Percentiles rank a stretch among this genome's conserved stretches.
phyloP scores from a whole-genome alignment of 208 protist genomes.

The Leishmania gerbilli region DNA sequence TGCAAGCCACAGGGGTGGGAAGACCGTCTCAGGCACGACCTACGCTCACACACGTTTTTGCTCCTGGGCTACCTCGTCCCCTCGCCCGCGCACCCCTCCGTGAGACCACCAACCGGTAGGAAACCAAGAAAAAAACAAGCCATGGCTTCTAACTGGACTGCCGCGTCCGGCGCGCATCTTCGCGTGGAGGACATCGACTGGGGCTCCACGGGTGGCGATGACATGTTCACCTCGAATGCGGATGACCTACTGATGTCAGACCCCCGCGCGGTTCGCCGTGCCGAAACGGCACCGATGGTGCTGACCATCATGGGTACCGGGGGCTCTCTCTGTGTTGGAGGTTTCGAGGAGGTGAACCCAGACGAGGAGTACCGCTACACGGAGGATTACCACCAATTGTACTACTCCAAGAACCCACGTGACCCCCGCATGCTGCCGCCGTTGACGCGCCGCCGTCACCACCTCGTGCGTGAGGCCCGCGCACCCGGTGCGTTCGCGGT shows the following conservation, averaged over 20 bases:
- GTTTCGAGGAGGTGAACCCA: constrained; percentile 45
- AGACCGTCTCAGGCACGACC: neutral
- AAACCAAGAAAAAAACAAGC: neutral
- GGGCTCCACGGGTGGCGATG: constrained; percentile 33
- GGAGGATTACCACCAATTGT: constrained; percentile 74
- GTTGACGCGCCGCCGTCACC: constrained; percentile 42
- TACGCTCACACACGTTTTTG: neutral
- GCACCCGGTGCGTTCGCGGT: constrained; percentile 10
- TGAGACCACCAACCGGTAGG: neutral
- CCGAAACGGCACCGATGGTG: constrained; percentile 80
- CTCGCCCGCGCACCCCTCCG: neutral
- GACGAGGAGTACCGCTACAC: constrained; percentile 86
- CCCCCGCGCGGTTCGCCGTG: constrained; percentile 65
- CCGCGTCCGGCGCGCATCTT: constrained; percentile 13
- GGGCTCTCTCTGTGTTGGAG: constrained; percentile 52
- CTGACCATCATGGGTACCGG: constrained; percentile 61
- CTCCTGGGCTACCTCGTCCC: neutral
- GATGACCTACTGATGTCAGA: constrained; percentile 50
- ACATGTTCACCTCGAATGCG: constrained; percentile 39
- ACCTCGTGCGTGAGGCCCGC: constrained; percentile 25
- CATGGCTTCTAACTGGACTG: constrained; percentile 19
- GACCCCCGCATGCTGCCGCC: constrained; percentile 84
- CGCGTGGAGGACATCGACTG: constrained; percentile 44
- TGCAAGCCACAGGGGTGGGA: neutral
- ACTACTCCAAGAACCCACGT: constrained; percentile 80